A percentile compares a stretch with the other conserved stretches of the same genome.
phyloP scores from a whole-genome alignment of 225 moss, liverwort and hornwort species.

The Ulota crispa region DNA sequence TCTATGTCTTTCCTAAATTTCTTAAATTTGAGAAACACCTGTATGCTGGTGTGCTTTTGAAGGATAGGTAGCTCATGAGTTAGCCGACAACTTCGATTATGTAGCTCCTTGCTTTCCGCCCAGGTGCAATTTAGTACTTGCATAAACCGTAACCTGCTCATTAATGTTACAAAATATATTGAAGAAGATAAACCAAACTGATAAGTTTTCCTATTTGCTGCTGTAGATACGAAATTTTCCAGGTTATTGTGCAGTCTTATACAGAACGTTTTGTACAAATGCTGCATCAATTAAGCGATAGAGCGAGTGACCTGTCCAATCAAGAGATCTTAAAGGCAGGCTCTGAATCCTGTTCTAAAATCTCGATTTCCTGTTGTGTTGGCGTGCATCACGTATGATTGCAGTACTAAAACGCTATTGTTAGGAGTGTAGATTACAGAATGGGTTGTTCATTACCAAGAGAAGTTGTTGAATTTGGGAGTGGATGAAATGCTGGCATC shows the following conservation, averaged over 20 bases:
- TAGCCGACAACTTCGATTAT: slow-evolving; percentile 57
- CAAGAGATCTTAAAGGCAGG: slow-evolving; percentile 69
- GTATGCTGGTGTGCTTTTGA: not conserved
- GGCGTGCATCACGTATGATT: not conserved
- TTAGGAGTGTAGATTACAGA: slow-evolving; percentile 53
- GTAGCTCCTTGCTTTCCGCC: slow-evolving; percentile 89
- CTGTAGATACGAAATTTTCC: slow-evolving; percentile 74
- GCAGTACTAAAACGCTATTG: not conserved
- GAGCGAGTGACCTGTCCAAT: slow-evolving; percentile 64
- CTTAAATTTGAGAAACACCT: not conserved
- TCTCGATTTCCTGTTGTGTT: not conserved
- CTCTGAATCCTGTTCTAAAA: not conserved
- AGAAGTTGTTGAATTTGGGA: slow-evolving; percentile 57
- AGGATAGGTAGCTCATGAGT: slow-evolving; percentile 60
- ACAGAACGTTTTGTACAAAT: slow-evolving; percentile 82
- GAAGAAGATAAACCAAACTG: not conserved
- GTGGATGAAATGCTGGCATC: slow-evolving; percentile 74
- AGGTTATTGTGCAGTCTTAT: slow-evolving; percentile 73
- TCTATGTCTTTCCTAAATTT: not conserved
- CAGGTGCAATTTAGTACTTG: slow-evolving; percentile 38
- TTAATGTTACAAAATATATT: not conserved
- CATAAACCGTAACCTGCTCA: not conserved
- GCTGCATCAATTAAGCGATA: slow-evolving; percentile 70
- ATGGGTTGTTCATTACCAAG: slow-evolving; percentile 76
- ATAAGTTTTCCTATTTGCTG: not conserved